A percentile compares a stretch with the other conserved stretches of the same genome.
These are phyloP conservation scores for Hylodesmum podocarpum DNA, from an alignment of 306 rosid species.

Conservation along the genomic window DNA sequence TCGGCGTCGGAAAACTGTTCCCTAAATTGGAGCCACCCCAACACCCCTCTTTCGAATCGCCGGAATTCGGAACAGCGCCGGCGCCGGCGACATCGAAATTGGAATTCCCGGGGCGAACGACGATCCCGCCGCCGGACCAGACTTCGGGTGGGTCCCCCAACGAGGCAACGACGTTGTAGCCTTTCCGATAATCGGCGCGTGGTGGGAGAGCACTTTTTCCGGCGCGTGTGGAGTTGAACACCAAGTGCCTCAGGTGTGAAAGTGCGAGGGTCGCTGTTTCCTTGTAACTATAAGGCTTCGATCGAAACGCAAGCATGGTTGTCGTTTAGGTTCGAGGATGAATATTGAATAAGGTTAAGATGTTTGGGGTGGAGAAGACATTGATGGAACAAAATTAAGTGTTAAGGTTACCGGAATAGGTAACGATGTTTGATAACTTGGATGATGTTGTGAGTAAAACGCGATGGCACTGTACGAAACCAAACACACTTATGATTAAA, in stretches of 20 bases:
- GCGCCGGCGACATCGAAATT: constrained; percentile 42
- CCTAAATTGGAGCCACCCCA: constrained; percentile 96
- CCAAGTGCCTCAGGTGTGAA: constrained; percentile 57
- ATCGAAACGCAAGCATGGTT: constrained; percentile 50
- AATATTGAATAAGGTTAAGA: neutral
- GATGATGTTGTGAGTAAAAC: neutral
- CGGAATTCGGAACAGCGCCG: constrained; percentile 44
- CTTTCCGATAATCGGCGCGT: constrained; percentile 4
- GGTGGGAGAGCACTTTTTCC: constrained; percentile 42
- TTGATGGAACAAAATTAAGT: neutral
- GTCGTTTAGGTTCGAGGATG: neutral
- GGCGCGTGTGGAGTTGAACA: constrained; percentile 51
- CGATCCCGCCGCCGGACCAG: constrained; percentile 92
- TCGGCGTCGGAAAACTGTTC: constrained; percentile 81
- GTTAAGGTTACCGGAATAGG: neutral
- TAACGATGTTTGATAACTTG: neutral
- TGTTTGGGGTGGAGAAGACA: constrained; percentile 3
- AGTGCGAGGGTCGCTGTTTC: constrained; percentile 55
- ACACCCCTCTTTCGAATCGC: constrained; percentile 65
- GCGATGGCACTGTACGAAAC: neutral
- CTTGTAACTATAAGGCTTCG: constrained; percentile 54
- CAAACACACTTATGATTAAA: neutral
- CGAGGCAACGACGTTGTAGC: constrained; percentile 37
- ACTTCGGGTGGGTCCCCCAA: constrained; percentile 88
- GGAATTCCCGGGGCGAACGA: constrained; percentile 53